Evolutionary conservation across 805 yeast genomes (phyloP).

Genomic region (Saccharomyces paradoxus): DNA sequence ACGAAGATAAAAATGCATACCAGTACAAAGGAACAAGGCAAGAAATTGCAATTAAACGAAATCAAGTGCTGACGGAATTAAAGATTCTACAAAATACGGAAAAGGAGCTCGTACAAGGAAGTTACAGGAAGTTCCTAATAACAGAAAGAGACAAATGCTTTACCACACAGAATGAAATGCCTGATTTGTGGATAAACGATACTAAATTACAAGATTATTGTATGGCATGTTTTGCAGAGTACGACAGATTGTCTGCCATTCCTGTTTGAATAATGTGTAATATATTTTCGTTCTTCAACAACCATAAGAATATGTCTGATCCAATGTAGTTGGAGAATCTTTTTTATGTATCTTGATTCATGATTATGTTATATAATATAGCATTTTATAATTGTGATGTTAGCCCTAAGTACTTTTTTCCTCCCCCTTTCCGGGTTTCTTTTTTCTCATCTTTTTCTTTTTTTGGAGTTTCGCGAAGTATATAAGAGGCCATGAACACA

Average conservation of each 20-base stretch:
- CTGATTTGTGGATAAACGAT: slow-evolving; percentile 24
- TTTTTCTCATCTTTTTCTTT: background rate
- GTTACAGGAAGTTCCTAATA: slow-evolving; percentile 65
- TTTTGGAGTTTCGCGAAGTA: background rate
- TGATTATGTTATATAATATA: background rate
- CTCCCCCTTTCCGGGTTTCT: background rate
- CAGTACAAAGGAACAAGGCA: slow-evolving; percentile 29
- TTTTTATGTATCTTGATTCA: background rate
- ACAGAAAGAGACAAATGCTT: slow-evolving; percentile 53
- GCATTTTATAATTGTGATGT: background rate
- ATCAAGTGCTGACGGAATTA: slow-evolving; percentile 61
- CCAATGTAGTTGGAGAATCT: background rate
- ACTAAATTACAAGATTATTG: slow-evolving; percentile 27
- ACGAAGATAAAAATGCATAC: slow-evolving; percentile 9
- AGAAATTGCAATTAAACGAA: slow-evolving; percentile 61
- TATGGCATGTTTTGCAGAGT: slow-evolving; percentile 27
- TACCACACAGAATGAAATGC: slow-evolving; percentile 26
- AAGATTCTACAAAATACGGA: slow-evolving; percentile 61
- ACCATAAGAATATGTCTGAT: background rate
- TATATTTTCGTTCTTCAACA: background rate
- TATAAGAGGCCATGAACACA: background rate
- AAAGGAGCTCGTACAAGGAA: slow-evolving; percentile 48
- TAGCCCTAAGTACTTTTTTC: background rate
- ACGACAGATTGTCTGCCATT: slow-evolving; percentile 14
- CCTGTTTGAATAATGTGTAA: background rate